Evolutionary conservation across 352 stramenopile genomes (phyloP), one percentile per base, ranked within the genome.

Genomic region (Thraustotheca clavata): DNA sequence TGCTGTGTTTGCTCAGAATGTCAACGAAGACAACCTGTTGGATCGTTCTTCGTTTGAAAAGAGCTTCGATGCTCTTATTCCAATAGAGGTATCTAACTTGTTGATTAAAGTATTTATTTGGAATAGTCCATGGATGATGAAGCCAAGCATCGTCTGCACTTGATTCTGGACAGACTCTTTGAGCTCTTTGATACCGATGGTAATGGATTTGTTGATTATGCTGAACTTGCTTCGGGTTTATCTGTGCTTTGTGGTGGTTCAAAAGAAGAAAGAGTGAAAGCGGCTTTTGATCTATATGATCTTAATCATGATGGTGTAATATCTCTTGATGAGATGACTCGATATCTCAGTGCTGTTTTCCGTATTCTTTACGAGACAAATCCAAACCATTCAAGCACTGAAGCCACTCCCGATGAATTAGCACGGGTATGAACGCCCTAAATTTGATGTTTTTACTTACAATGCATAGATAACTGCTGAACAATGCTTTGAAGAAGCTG

Each of bases 261-360:
- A 27, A 77, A 76, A 4, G 83, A 96, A 60, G 83, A 95, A 31
- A 94, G 93, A 62, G 83, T 94, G 16, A 79, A 80, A 14, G 75
- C 84, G 22, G 84, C 87, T n/a, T 96, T 96, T 69, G 77, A 73
- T 16, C 72, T 96, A 4, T 95, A 93, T 55, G 85, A 94, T 68
- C 67, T 92, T 9, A 91, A 96, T 62, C 78, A 90, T 26, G 83
- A 95, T 60, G 86, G 85, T 0, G 85, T 82, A 36, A 91, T 96
- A 31, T 86, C 79, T 1, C 40, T 91, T n/a, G 82, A 91, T n/a
- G 87, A 96, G 61, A 95, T 96, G 87, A 74, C 77, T 35, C 80
- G 81, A 22, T 95, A 96, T 59, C 66, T 96, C 14, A 76, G 75
- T 1, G 83, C 79, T 34, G 86, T 96, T 22, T 96, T 95, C 46